Evolutionary conservation across 176 grass and related monocot species (phyloP), one percentile per base, ranked within the genome.

Genomic region (Eragrostis curvula): DNA sequence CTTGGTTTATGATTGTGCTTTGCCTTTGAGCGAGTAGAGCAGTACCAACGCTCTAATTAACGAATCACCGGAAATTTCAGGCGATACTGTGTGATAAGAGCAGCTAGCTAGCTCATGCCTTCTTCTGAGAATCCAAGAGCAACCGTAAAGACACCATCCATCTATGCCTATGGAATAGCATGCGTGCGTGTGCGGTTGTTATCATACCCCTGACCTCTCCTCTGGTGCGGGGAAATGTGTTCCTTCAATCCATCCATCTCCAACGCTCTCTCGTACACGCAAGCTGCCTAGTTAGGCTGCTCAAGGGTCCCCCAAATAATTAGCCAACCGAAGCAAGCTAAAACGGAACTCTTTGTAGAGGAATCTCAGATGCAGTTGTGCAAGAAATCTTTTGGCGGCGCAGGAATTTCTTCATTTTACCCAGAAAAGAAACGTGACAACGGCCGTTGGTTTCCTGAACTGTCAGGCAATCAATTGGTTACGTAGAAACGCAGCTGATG

Each of bases 201-300:
- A 7, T 83, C 59, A n/a, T n/a, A 7, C 30, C 12, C 21, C 49
- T 74, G 67, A 21, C 66, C 41, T 85, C 62, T 8, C 87, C 45
- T 69, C 9, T 21, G 77, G 57, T 76, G 9, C 24, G 24, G 62
- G 27, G 67, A 81, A 70, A 44, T 75, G 9, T 45, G 47, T 85
- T 81, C 56, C 83, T 85, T 81, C 40, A 77, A 77, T 85, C 71
- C 79, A 77, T 85, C 71, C 79, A 77, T 81, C 58, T 28, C 16
- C 4, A 77, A 62, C 65, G 28, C 27, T 66, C 87, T 85, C 83
- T 50, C 83, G 78, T 89, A 48, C 87, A 89, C 83, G 83, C 71
- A 71, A 89, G 14, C 53, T 25, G n/a, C 30, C 3, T 73, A 32
- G n/a, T n/a, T 47, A 60, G 4, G 51, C 43, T 72, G 41, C 11